A percentile compares a stretch with the other conserved stretches of the same genome.
Evolutionary conservation across 2,329 filamentous ascomycete genomes (phyloP).

Genomic region (Pseudogymnoascus sp.): DNA sequence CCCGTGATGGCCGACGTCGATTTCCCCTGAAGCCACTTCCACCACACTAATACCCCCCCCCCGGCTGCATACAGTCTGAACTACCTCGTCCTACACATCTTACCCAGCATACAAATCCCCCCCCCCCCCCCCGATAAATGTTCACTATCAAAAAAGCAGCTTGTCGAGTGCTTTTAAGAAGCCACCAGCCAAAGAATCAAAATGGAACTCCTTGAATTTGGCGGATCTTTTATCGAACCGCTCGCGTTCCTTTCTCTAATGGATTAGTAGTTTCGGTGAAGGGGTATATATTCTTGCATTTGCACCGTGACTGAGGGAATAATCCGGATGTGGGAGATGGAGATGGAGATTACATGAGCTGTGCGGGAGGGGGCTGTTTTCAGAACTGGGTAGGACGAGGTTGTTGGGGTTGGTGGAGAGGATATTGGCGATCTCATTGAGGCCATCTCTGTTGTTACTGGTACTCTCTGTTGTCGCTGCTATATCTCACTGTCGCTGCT

Average conservation of each 20-base stretch:
- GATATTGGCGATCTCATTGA: background rate
- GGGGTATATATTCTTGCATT: background rate
- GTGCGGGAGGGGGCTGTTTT: background rate
- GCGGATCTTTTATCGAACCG: background rate
- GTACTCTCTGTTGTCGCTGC: background rate
- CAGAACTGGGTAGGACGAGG: background rate
- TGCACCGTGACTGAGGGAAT: background rate
- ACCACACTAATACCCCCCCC: background rate
- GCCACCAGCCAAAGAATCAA: background rate
- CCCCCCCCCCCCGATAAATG: background rate
- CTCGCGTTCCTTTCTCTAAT: background rate
- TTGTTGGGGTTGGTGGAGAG: background rate
- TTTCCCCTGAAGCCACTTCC: background rate
- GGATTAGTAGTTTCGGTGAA: background rate
- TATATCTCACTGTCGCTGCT: background rate
- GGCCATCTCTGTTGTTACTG: background rate
- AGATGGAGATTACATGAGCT: background rate
- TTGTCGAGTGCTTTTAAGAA: background rate
- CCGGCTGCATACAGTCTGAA: background rate
- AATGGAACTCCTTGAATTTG: background rate
- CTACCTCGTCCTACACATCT: background rate
- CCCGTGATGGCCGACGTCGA: background rate
- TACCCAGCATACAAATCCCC: background rate
- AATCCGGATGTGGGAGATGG: too few species aligned
- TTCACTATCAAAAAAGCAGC: background rate